phyloP scores from a whole-genome alignment of 352 stramenopile genomes.

The Phytopythium vexans region DNA sequence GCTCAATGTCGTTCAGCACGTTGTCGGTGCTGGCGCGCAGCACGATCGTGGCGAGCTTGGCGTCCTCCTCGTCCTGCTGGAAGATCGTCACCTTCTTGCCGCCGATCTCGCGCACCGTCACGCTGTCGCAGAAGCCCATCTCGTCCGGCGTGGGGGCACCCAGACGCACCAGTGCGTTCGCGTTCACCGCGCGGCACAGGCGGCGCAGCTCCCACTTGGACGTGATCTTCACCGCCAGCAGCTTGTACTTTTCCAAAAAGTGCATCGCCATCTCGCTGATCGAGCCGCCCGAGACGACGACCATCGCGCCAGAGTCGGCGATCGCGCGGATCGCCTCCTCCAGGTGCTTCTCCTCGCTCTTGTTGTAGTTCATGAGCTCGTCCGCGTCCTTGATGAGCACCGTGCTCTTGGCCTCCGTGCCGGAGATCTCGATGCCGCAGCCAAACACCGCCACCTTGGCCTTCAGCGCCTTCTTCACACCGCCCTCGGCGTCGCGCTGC shows the following conservation, averaged over 20 bases:
- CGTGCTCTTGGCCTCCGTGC: conserved; percentile 98
- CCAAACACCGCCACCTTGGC: conserved; percentile 97
- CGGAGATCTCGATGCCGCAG: conserved; percentile 95
- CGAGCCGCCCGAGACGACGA: conserved; percentile 95
- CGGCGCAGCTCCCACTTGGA: conserved; percentile 99
- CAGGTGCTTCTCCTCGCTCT: conserved; percentile 97
- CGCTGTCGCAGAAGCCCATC: conserved; percentile 95
- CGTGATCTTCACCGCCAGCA: conserved; percentile 96
- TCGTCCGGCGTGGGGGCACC: conserved; percentile 97
- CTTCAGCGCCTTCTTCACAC: conserved; percentile 88
- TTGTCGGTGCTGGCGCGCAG: conserved; percentile 93
- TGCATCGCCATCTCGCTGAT: conserved; percentile 99
- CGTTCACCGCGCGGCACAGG: conserved; percentile 95
- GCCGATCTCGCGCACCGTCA: conserved; percentile 95
- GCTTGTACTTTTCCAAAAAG: conserved; percentile 98
- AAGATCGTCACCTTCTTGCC: conserved; percentile 97
- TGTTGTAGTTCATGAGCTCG: conserved; percentile 99
- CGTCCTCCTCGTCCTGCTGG: conserved; percentile 91
- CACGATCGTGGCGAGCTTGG: conserved; percentile 97
- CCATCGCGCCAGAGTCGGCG: conserved; percentile 93
- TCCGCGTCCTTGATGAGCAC: conserved; percentile 99
- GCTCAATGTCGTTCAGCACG: conserved; percentile 97
- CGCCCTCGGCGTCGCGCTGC: conserved; percentile 91
- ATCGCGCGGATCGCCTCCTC: conserved; percentile 98
- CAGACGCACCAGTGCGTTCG: conserved; percentile 96